Conservation (phyloP, 2,329 filamentous ascomycete species). For the Knufia petricola region DNA sequence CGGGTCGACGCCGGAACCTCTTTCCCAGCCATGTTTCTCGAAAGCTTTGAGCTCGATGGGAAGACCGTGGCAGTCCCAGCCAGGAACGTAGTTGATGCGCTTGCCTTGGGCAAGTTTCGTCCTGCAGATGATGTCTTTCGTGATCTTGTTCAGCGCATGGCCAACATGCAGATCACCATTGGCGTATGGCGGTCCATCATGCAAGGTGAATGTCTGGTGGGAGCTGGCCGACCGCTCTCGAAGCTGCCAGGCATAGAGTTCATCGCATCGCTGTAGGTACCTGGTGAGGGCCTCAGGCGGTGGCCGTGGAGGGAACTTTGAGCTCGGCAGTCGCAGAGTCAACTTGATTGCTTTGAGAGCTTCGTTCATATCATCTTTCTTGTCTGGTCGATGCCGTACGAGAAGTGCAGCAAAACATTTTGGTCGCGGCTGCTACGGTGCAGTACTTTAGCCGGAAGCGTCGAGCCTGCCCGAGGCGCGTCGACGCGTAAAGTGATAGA, state of each 20-base stretch:
- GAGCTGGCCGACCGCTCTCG: slow-evolving; percentile 34
- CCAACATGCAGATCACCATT: slow-evolving; percentile 88
- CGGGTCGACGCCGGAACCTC: slow-evolving; percentile 32
- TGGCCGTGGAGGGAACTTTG: slow-evolving; percentile 53
- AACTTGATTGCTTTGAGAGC: slow-evolving; percentile 56
- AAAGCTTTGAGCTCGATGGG: slow-evolving; percentile 96
- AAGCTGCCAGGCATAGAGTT: slow-evolving; percentile 82
- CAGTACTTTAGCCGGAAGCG: no score
- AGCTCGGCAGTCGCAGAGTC: slow-evolving; percentile 65
- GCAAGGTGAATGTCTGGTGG: slow-evolving; percentile 62
- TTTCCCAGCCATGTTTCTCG: slow-evolving; percentile 40
- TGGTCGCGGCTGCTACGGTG: no score
- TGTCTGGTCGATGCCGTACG: neutral
- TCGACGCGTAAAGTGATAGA: no score
- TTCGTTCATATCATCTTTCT: slow-evolving; percentile 20
- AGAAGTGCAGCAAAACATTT: neutral
- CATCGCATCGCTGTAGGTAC: slow-evolving; percentile 69
- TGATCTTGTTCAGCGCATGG: slow-evolving; percentile 91
- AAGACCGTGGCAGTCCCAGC: slow-evolving; percentile 96
- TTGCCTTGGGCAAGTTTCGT: slow-evolving; percentile 69
- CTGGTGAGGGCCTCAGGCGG: slow-evolving; percentile 37
- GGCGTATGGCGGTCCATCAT: slow-evolving; percentile 94
- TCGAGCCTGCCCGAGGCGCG: no score
- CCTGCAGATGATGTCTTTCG: slow-evolving; percentile 87
- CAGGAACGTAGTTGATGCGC: slow-evolving; percentile 71